Conservation (phyloP, 192 early-diverging fungal species). For the Gigaspora rosea region DNA sequence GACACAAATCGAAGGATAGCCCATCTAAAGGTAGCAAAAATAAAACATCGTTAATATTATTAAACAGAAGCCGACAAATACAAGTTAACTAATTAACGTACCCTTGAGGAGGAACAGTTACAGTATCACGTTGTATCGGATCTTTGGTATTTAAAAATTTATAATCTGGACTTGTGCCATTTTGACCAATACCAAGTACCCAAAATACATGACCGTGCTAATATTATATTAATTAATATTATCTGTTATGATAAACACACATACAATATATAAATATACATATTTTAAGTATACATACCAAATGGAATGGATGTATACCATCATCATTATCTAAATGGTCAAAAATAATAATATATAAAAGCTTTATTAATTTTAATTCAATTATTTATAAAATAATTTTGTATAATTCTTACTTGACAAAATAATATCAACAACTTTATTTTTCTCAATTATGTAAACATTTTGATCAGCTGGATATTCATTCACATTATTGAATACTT, state of each 20-base stretch:
- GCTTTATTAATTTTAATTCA: background rate
- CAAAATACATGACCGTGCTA: conserved; percentile 51
- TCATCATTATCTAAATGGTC: conserved; percentile 12
- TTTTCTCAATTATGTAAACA: conserved; percentile 34
- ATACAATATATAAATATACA: background rate
- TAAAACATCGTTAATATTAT: background rate
- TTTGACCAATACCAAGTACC: conserved; percentile 42
- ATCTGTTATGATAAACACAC: background rate
- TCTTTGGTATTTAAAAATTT: conserved; percentile 36
- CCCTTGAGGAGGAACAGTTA: conserved; percentile 38
- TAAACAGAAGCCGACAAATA: background rate
- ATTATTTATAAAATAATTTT: background rate
- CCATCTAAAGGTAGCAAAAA: conserved; percentile 34
- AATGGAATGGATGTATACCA: conserved; percentile 44
- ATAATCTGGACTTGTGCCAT: conserved; percentile 38
- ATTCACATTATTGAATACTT: conserved; percentile 30
- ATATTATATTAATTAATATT: conserved; percentile 27
- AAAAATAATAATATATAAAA: background rate
- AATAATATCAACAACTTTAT: conserved; percentile 37
- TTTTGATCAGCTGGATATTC: conserved; percentile 31
- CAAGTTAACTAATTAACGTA: background rate
- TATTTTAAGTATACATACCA: conserved; percentile 19
- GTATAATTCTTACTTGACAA: conserved; percentile 4
- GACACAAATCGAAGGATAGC: conserved; percentile 40
- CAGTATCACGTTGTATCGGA: conserved; percentile 44